Evolutionary conservation across 2,329 filamentous ascomycete genomes (phyloP).

Genomic region (Blastomyces silverae): DNA sequence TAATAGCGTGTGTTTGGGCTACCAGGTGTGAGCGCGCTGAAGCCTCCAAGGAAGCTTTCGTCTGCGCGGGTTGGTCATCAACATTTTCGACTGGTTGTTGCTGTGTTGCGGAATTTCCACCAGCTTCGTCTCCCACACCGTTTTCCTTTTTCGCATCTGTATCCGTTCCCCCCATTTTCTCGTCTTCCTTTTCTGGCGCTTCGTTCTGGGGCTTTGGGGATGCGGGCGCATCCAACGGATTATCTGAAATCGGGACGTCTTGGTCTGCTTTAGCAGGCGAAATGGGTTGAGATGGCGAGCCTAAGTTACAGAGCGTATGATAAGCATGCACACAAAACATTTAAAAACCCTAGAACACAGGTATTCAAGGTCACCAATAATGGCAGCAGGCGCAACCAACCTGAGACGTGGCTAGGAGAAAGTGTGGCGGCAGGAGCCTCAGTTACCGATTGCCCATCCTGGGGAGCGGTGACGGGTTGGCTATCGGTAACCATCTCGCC

Average conservation of each 20-base stretch:
- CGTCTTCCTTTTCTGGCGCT: conserved; percentile 57
- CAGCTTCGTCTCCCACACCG: conserved; percentile 28
- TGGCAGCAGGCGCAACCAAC: conserved; percentile 25
- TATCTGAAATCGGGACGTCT: conserved; percentile 46
- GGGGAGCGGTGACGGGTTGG: conserved; percentile 25
- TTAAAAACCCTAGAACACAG: conserved; percentile 15
- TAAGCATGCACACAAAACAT: conserved; percentile 23
- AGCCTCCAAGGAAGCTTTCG: conserved; percentile 74
- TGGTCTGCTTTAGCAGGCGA: conserved; percentile 30
- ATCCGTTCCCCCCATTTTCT: conserved; percentile 68
- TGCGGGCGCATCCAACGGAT: conserved; percentile 62
- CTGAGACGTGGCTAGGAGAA: conserved; percentile 27
- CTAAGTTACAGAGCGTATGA: conserved; percentile 19
- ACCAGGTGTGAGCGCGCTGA: conserved; percentile 88
- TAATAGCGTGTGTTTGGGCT: conserved; percentile 88
- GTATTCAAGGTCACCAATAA: conserved; percentile 1
- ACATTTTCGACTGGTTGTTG: conserved; percentile 45
- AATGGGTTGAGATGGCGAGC: conserved; percentile 31
- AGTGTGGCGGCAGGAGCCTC: conserved; percentile 21
- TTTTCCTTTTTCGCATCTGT: conserved; percentile 42
- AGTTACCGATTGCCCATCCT: conserved; percentile 27
- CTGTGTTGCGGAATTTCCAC: conserved; percentile 40
- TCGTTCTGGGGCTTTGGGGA: conserved; percentile 57
- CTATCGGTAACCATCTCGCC: conserved; percentile 28
- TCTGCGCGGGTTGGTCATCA: conserved; percentile 53